Evolutionary conservation across 352 stramenopile genomes (phyloP).

Genomic region (Pythium sp.): DNA sequence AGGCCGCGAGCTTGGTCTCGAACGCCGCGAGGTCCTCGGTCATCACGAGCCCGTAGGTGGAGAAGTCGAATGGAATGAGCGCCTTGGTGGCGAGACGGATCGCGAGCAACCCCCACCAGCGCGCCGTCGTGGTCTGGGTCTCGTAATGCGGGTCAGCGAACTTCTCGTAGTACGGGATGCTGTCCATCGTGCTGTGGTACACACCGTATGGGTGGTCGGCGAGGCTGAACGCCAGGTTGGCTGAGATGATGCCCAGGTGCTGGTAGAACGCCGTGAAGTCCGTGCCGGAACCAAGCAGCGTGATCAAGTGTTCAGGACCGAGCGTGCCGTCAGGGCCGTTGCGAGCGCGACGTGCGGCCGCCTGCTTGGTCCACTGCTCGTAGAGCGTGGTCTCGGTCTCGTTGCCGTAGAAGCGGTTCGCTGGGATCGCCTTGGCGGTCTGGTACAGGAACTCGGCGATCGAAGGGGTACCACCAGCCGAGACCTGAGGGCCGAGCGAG

Average conservation of each 20-base stretch:
- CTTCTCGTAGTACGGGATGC: constrained; percentile 58
- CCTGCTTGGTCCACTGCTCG: constrained; percentile 36
- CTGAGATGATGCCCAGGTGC: constrained; percentile 74
- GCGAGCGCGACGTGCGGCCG: constrained; percentile 21
- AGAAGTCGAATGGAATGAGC: constrained; percentile 69
- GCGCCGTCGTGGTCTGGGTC: constrained; percentile 43
- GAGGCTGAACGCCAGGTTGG: constrained; percentile 59
- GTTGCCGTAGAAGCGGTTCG: constrained; percentile 41
- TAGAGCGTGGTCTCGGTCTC: constrained; percentile 30
- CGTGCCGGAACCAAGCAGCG: constrained; percentile 48
- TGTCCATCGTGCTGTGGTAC: constrained; percentile 89
- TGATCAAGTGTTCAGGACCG: constrained; percentile 36
- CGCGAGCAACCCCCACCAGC: constrained; percentile 62
- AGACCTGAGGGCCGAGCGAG: constrained; percentile 54
- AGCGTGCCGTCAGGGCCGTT: constrained; percentile 21
- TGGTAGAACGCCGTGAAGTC: constrained; percentile 81
- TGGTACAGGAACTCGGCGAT: constrained; percentile 58
- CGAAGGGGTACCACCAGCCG: constrained; percentile 59
- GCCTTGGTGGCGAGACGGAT: constrained; percentile 50
- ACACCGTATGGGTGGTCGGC: constrained; percentile 43
- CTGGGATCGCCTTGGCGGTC: constrained; percentile 51
- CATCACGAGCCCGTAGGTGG: constrained; percentile 61
- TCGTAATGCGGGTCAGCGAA: constrained; percentile 55
- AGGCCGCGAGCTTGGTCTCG: constrained; percentile 19
- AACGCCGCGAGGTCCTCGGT: constrained; percentile 37